Evolutionary conservation across 23 red algal genomes (phyloP), one percentile per base, ranked within the genome.

Genomic region (Chondrus crispus): DNA sequence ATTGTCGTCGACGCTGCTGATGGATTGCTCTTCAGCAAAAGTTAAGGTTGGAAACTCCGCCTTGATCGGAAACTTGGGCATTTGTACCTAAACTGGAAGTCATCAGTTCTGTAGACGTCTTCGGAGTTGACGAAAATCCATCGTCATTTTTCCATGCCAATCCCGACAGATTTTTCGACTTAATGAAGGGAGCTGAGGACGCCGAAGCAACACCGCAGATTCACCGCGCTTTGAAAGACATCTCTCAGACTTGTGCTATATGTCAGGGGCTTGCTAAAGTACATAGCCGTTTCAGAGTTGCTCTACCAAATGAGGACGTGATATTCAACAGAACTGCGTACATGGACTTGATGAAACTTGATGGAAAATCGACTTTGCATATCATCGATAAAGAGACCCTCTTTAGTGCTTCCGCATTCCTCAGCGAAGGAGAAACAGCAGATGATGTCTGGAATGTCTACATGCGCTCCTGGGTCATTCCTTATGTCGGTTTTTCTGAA

Each of bases 261-360:
- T 84, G 57, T 22, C 2, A 84, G 22, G 32, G 46, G 40, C 1
- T 62, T 74, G 48, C 48, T 70, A 57, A 46, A 1, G 52, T 30
- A 18, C 80, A n/a, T 12, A 39, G 2, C 40, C 80, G 13, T 9
- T 70, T 84, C 40, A 8, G 44, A 42, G 80, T 84, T 16, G 80
- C 80, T 84, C 46, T 84, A 62, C 2, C 46, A 14, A 18, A 1
- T 84, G 80, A 84, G 22, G 1, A 84, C 33, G 22, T 55, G 24
- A 53, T 84, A 24, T 84, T 74, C 80, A 84, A 84, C 52, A 8
- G 52, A 12, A 63, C 52, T 8, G 1, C 62, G 28, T 8, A 18
- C 8, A 84, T 63, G 2, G 80, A 84, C 52, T n/a, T 62, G 52
- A 84, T 71, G 52, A 62, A 62, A 42, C 26, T 84, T 29, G 80